These are phyloP conservation scores for Skeletonema menzelii DNA, from an alignment of 108 stramenopile species.

Conservation along the genomic window DNA sequence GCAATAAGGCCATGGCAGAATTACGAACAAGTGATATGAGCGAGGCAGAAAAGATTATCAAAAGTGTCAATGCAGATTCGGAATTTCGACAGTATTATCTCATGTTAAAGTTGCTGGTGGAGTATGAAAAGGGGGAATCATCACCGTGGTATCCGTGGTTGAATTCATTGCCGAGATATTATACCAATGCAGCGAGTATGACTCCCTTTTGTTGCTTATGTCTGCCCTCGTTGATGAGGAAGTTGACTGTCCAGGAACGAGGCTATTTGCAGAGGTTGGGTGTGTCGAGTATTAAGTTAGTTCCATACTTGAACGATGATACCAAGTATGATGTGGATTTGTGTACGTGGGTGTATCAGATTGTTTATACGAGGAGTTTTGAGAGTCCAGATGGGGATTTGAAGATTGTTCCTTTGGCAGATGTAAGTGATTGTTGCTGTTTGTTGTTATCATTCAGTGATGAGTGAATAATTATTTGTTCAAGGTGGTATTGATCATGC, in stretches of 20 bases:
- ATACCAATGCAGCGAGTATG: slow-evolving; percentile 61
- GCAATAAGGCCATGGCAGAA: slow-evolving; percentile 33
- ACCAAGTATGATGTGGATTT: slow-evolving; percentile 49
- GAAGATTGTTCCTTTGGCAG: slow-evolving; percentile 50
- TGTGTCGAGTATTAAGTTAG: slow-evolving; percentile 17
- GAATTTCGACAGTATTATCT: slow-evolving; percentile 38
- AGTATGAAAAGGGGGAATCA: slow-evolving; percentile 50
- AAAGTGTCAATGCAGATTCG: slow-evolving; percentile 10
- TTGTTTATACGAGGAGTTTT: slow-evolving; percentile 51
- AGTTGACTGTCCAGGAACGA: slow-evolving; percentile 29
- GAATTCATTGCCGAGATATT: slow-evolving; percentile 55
- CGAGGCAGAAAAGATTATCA: slow-evolving; percentile 34
- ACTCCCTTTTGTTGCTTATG: slow-evolving; percentile 39
- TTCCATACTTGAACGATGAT: slow-evolving; percentile 35
- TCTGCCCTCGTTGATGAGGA: slow-evolving; percentile 22
- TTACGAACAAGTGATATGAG: slow-evolving; percentile 19
- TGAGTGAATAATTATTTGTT: neutral
- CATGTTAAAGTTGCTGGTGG: slow-evolving; percentile 39
- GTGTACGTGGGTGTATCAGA: slow-evolving; percentile 52
- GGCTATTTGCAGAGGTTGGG: slow-evolving; percentile 10
- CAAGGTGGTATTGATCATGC: neutral
- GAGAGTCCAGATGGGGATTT: slow-evolving; percentile 36
- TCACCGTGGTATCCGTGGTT: slow-evolving; percentile 47
- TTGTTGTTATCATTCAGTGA: neutral
- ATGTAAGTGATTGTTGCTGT: slow-evolving; percentile 27